Conservation (phyloP, 2,329 filamentous ascomycete species). For the Talaromyces pinophilus region DNA sequence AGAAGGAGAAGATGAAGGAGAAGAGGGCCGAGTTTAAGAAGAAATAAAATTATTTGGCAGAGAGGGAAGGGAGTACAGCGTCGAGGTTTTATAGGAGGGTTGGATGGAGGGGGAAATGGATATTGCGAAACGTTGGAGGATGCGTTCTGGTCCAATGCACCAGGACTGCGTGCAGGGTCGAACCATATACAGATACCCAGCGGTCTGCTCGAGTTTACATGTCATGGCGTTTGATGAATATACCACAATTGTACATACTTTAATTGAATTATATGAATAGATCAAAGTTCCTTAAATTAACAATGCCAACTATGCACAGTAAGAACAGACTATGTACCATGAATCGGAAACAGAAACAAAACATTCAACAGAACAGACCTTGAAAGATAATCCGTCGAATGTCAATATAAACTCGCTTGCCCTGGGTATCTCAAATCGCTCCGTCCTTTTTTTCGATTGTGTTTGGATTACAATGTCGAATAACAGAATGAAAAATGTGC, state of each 20-base stretch:
- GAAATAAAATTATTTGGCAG: background rate
- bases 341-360: conserved; percentile 2
- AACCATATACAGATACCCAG: conserved; percentile 4
- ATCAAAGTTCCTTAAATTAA: background rate
- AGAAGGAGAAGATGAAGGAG: conserved; percentile 56
- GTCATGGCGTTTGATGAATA: conserved; percentile 7
- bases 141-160: background rate
- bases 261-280: background rate
- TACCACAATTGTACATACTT: conserved; percentile 6
- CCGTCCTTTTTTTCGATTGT: conserved; percentile 1
- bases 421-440: conserved; percentile 39
- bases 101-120: background rate
- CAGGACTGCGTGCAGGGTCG: background rate
- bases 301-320: background rate
- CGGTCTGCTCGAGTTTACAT: background rate
- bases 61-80: no score
- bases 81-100: no score
- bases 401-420: conserved; percentile 26
- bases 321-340: conserved; percentile 15
- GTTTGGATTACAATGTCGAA: background rate
- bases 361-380: background rate
- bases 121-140: background rate
- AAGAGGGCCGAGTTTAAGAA: conserved; percentile 29
- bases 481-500: background rate
- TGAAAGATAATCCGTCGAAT: conserved; percentile 10